Conservation (phyloP, 2,329 filamentous ascomycete species). For the Trichoderma endophyticum region DNA sequence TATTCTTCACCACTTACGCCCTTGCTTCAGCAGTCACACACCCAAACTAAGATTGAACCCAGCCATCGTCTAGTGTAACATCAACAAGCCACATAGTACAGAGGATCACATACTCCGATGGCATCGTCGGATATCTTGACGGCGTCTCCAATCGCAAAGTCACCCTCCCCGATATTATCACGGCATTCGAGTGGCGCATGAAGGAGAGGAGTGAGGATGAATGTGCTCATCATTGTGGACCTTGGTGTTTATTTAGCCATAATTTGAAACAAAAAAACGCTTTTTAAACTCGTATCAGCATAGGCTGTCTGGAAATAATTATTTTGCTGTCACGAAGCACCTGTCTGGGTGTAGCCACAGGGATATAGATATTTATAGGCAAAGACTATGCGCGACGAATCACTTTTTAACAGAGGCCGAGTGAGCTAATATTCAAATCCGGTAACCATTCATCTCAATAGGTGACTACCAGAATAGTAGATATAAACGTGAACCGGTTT, state of each 20-base stretch:
- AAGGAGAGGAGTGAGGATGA: background rate
- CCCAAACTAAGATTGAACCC: background rate
- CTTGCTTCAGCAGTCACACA: background rate
- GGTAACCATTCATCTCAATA: no score
- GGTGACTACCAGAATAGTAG: no score
- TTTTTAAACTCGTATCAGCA: background rate
- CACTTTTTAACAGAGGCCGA: no score
- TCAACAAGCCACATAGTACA: background rate
- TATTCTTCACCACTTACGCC: background rate
- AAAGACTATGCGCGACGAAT: no score
- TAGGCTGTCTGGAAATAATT: background rate
- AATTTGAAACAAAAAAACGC: background rate
- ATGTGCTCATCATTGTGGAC: background rate
- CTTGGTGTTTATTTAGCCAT: background rate
- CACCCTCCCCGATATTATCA: background rate
- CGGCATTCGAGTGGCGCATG: background rate
- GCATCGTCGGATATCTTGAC: background rate
- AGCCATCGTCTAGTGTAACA: background rate
- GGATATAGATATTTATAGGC: no score
- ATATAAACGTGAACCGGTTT: no score
- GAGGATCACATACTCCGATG: background rate
- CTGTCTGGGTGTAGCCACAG: background rate
- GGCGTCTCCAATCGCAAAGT: background rate
- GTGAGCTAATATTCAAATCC: no score
- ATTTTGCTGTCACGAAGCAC: background rate